Base-by-base conservation (phyloP, 2,329 filamentous ascomycete genomes). In the Mycosphaerella sp. region DNA sequence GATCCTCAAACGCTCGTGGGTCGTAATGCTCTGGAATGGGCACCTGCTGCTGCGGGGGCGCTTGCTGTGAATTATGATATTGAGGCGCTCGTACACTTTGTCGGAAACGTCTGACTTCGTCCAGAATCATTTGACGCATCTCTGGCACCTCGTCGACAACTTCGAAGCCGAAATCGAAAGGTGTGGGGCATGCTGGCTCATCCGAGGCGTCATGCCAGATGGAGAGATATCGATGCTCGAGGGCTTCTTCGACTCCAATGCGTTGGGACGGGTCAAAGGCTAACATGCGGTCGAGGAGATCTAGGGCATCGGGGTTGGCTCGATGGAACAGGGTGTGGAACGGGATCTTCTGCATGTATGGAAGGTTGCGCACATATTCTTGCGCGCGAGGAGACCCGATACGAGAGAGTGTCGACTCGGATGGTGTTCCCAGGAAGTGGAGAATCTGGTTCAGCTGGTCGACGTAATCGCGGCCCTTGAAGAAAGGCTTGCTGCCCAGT, bases 391-490 rank as follows among this genome's bases (percentile, higher is more conserved):
- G 89, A 4, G 90, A 96, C 49, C 93, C 93, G 66, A 98, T 98
- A 59, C 93, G 87, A 21, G 82, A 85, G 16, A 98, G 79, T 0
- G 93, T 98, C 69, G 95, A 89, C 71, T 97, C 91, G 67, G 91
- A 95, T 36, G 93, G 93, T 1, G 91, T 98, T 58, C 93, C 93
- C 48, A 98, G 85, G 69, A 95, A 96, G 76, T 97, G 90, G 50
- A 98, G 80, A 66, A 98, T 98, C 74, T 98, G 93, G 78, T 98
- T 98, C 59, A 98, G 82, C 76, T 98, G 93, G 73, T 98, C 93
- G 71, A 98, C 93, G 67, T 98, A 98, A 75, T 98, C 93, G 56
- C 93, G 87, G 52, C 93, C 93, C 75, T 98, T 98, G 80, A 98
- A 97, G 79, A 98, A 98, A 39, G 93, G 93, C 54, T 94, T 87